Base-by-base conservation (phyloP, 2,329 filamentous ascomycete species). In the Trichoderma sp. region DNA sequence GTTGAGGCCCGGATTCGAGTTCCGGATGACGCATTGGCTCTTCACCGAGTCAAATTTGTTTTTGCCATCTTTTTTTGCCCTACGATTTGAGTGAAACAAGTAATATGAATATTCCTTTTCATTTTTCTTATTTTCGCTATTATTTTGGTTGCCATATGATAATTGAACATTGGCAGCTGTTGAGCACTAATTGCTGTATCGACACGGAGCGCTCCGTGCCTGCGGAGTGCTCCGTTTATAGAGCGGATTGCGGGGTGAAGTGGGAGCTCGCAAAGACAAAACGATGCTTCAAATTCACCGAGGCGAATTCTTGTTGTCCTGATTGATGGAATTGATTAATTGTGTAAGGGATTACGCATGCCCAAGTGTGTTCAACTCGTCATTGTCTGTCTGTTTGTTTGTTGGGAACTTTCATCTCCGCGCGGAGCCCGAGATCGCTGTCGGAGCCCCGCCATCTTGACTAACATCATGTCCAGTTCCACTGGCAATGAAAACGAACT, bases 1-100 rank as follows among this genome's bases (percentile, higher is more conserved):
- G 75, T 76, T 76, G 75, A 76, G 75, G 76, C 76, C 74, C 75
- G 75, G 75, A 76, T 76, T 76, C 75, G 75, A 76, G 73, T 76
- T 76, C 75, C 75, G 75, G 74, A 76, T 74, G 75, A 76, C 74
- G 75, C 75, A 76, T 21, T 58, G n/a, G 2, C 14, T n/a, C 43
- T 24, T 28, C 18, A 18, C 3, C 4, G n/a, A 28, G 11, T 34
- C 9, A 11, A 47, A 36, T 56, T 36, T 5, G 66, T 70, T 73
- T 75, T 75, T 75, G 21, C 2, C 1, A 1, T 43, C 26, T 43
- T 18, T 43, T 28, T 68, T 24, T 26, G 21, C 9, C 12, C 4
- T 24, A 12, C 14, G 6, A 11, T 24, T 53, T 11, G 5, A 53
- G 21, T 24, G 21, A 24, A 12, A 6, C 7, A 8, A 43, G 4